Conservation (phyloP, 768 basidiomycete species). For the Coprinellus micaceus region DNA sequence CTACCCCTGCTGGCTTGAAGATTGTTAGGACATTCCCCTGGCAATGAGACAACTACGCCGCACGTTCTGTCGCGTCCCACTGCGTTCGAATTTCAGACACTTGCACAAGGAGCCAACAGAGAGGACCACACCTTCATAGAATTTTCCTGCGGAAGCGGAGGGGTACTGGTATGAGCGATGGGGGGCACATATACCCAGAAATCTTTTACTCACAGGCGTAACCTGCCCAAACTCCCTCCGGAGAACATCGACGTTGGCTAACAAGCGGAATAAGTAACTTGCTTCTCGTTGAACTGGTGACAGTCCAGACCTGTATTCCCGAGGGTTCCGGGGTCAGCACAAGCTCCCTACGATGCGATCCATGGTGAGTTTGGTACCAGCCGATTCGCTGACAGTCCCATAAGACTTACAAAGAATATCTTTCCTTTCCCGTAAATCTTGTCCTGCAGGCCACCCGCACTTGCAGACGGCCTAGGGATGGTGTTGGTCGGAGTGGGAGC, state of each 20-base stretch:
- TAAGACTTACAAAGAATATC: constrained; percentile 29
- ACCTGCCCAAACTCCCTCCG: constrained; percentile 38
- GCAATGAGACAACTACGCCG: constrained; percentile 17
- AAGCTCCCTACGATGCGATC: constrained; percentile 23
- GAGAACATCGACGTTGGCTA: constrained; percentile 31
- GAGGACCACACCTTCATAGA: constrained; percentile 35
- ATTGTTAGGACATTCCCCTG: constrained; percentile 9
- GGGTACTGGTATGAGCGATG: not conserved
- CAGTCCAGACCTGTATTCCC: constrained; percentile 26
- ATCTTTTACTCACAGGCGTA: constrained; percentile 31
- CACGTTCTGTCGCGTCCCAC: constrained; percentile 43
- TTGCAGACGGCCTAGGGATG: not conserved
- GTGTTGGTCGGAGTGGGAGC: not conserved
- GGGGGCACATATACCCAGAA: not conserved
- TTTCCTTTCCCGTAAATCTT: constrained; percentile 29
- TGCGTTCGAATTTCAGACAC: constrained; percentile 7
- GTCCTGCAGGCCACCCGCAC: constrained; percentile 20
- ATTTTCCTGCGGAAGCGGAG: constrained; percentile 27
- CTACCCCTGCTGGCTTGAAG: constrained; percentile 21
- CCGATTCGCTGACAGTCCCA: not conserved
- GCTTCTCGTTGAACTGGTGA: not conserved
- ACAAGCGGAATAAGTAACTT: not conserved
- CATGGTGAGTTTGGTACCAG: not conserved
- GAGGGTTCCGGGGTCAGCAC: constrained; percentile 26
- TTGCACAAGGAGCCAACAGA: not conserved